Percentiles rank a stretch among this genome's conserved stretches.
These are phyloP conservation scores for Salix suchowensis DNA, from an alignment of 345 rosid species.

Conservation along the genomic window DNA sequence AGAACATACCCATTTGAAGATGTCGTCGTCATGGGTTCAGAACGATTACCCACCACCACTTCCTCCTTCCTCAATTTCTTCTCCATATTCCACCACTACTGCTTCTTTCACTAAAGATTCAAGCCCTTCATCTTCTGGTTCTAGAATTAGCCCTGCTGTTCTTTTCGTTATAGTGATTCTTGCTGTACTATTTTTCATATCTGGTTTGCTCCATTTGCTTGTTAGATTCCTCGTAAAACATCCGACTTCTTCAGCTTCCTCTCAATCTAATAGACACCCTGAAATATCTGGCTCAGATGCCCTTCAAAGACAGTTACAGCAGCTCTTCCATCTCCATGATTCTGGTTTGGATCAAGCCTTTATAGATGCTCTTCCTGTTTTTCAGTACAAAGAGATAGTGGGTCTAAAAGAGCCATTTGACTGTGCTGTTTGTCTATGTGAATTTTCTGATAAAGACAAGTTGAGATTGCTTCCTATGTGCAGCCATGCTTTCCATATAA, in stretches of 20 bases:
- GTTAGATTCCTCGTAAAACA: conserved; percentile 28
- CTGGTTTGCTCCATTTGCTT: conserved; percentile 29
- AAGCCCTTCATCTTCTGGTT: conserved; percentile 16
- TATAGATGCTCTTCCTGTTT: conserved; percentile 29
- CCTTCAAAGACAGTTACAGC: conserved; percentile 27
- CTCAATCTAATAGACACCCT: conserved; percentile 15
- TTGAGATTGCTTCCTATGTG: conserved; percentile 26
- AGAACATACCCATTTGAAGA: conserved; percentile 19
- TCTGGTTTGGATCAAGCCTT: conserved; percentile 28
- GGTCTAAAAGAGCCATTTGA: conserved; percentile 22
- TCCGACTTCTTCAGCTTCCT: conserved; percentile 14
- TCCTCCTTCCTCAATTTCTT: conserved; percentile 7
- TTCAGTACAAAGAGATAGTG: conserved; percentile 19
- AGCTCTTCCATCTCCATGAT: conserved; percentile 31
- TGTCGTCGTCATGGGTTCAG: conserved; percentile 21
- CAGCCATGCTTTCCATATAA: conserved; percentile 28
- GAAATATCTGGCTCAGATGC: conserved; percentile 15
- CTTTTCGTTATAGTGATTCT: conserved; percentile 28
- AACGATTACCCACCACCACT: conserved; percentile 17
- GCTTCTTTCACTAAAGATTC: conserved; percentile 13
- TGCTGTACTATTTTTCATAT: conserved; percentile 25
- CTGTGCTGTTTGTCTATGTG: conserved; percentile 27
- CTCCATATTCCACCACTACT: conserved; percentile 4
- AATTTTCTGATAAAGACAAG: conserved; percentile 25
- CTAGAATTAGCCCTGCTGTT: conserved; percentile 26